Evolutionary conservation across 2,329 filamentous ascomycete species (phyloP), one percentile per base, ranked within the genome.

Genomic region (Fusarium palustre): DNA sequence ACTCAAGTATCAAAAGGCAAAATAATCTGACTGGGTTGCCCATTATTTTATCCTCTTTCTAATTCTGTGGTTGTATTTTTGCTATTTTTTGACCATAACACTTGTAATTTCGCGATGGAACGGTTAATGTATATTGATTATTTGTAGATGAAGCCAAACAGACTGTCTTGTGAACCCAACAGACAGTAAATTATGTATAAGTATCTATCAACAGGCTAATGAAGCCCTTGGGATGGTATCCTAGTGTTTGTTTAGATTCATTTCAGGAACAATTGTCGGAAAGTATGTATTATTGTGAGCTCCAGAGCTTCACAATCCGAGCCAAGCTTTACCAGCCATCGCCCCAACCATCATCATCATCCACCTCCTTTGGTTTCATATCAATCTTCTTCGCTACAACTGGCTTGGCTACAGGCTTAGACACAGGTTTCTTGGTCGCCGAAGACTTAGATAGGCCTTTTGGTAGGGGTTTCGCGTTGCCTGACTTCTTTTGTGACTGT

Each of bases 371-470:
- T 0, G 90, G 90, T 73, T 88, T 90, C 73, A 87, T 85, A 73
- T 92, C 87, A 66, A 92, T 88, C 79, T 91, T 92, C 81, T 92
- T 94, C 1, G 86, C 80, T 3, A 77, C 78, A 3, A 81, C 76
- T 9, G 82, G 78, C 66, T 86, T 87, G 0, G 78, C 64, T 2
- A 75, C 75, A 12, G 84, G 78, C 63, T 85, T 86, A 3, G 77
- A 66, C 15, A 75, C 68, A 4, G 80, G 62, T 63, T 85, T 87
- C 71, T 83, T 85, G 1, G 77, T 54, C 2, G 60, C 77, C 0
- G 69, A 78, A 3, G 87, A 75, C 79, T 97, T 97, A 2, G 84
- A 81, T 28, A 98, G 78, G 0, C 95, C 95, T 80, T 97, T 99
- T 0, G 95, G 94, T 56, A 98, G 77, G 4, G 90, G 82, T 70